Conservation (phyloP, 768 basidiomycete genomes). For the Mycena rosella region DNA sequence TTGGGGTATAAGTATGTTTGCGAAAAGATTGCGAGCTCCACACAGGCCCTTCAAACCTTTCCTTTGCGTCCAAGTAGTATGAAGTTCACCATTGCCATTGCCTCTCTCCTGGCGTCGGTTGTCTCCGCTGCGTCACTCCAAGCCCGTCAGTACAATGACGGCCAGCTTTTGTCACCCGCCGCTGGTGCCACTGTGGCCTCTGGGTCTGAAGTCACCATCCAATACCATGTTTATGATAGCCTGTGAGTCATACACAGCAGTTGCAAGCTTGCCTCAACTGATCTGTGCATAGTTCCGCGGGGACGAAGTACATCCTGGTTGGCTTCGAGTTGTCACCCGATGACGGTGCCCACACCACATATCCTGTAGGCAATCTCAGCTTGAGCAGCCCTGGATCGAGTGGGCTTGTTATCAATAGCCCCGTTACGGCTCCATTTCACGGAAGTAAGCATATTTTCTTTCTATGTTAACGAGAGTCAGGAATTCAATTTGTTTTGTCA, state of each 20-base stretch:
- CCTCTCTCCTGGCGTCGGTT: constrained; percentile 22
- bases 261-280: constrained; percentile 1
- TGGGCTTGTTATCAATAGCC: constrained; percentile 19
- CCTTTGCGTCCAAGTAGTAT: constrained; percentile 21
- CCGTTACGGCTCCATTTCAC: constrained; percentile 21
- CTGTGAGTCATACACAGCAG: constrained; percentile 15
- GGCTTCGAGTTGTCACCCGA: constrained; percentile 24
- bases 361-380: constrained; percentile 22
- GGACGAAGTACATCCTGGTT: constrained; percentile 23
- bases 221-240: constrained; percentile 17
- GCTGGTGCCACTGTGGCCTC: constrained; percentile 20
- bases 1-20: constrained; percentile 16
- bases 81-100: constrained; percentile 25
- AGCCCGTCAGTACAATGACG: constrained; percentile 24
- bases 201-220: constrained; percentile 15
- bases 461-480: constrained; percentile 10
- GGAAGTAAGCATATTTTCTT: constrained; percentile 23
- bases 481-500: constrained; percentile 16
- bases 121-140: constrained; percentile 18
- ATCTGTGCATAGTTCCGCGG: constrained; percentile 18
- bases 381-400: constrained; percentile 18
- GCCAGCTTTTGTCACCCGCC: constrained; percentile 24
- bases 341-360: constrained; percentile 17
- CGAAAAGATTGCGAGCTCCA: not conserved
- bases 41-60: constrained; percentile 4